Evolutionary conservation across 2,329 filamentous ascomycete species (phyloP).

Genomic region (Proliferodiscus dingleyae): DNA sequence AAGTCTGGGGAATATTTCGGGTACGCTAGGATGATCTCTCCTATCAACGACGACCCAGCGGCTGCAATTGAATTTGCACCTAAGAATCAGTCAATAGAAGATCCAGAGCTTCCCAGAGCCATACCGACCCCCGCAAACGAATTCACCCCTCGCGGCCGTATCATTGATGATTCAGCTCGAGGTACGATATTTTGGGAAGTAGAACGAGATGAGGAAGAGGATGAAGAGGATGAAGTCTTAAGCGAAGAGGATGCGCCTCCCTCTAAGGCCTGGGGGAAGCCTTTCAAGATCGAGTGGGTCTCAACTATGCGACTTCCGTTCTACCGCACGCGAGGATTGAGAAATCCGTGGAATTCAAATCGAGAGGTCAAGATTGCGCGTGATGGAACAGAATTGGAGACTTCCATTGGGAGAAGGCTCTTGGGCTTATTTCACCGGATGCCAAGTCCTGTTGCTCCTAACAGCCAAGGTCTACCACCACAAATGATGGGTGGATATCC

Average conservation of each 20-base stretch:
- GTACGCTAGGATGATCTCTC: slow-evolving; percentile 84
- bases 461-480: slow-evolving; percentile 13
- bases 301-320: slow-evolving; percentile 81
- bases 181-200: slow-evolving; percentile 97
- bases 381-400: slow-evolving; percentile 90
- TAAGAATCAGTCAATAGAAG: slow-evolving; percentile 52
- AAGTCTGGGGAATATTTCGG: slow-evolving; percentile 97
- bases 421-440: slow-evolving; percentile 71
- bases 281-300: slow-evolving; percentile 87
- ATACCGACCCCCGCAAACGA: slow-evolving; percentile 76
- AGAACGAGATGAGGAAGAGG: slow-evolving; percentile 52
- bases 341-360: slow-evolving; percentile 94
- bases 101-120: slow-evolving; percentile 68
- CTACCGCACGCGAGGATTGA: slow-evolving; percentile 77
- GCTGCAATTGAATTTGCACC: slow-evolving; percentile 66
- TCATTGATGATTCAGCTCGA: slow-evolving; percentile 89
- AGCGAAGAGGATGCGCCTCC: slow-evolving; percentile 35
- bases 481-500: slow-evolving; percentile 20
- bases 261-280: slow-evolving; percentile 70
- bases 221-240: slow-evolving; percentile 38
- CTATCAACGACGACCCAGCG: slow-evolving; percentile 71
- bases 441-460: slow-evolving; percentile 24
- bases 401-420: slow-evolving; percentile 69
- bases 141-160: slow-evolving; percentile 72
- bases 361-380: slow-evolving; percentile 93